Base-by-base conservation (phyloP, 1,284 basidiomycete species). In the Agroathelia rolfsii region DNA sequence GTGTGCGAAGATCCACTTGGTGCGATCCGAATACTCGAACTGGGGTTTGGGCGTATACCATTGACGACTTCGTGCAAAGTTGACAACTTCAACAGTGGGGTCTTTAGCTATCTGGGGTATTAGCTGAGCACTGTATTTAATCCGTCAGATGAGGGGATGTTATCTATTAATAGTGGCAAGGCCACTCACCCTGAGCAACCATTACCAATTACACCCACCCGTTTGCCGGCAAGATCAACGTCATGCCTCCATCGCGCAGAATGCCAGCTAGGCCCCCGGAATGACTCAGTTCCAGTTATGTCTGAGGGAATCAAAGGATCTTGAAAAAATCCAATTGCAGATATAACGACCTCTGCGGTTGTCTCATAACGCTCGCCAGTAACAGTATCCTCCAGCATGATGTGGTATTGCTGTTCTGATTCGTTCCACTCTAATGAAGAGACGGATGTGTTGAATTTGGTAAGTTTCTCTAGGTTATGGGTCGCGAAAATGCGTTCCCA, bases 151-250 rank as follows among this genome's bases (percentile, higher is more conserved):
- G 18, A 36, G 35, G 23, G 28, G 37, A 41, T 25, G 31, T 40
- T 33, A 35, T 26, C 37, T 37, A 40, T 35, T 25, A 26, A 8
- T 24, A n/a, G n/a, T n/a, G n/a, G n/a, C n/a, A n/a, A 29, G 20
- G 41, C 26, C 35, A 55, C 59, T 50, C 49, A 66, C 72, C 62
- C 64, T 45, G 74, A 66, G 52, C 70, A 75, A 3, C 75, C 77
- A 43, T 76, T 76, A 13, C 76, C 77, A 44, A 79, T 66, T 11
- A 80, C 66, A 3, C 66, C 74, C 2, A 78, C 64, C 18, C 60
- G 55, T 49, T 76, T 75, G 8, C 63, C 66, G 32, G 53, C 53
- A 34, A 76, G 50, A 29, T 64, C 50, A 15, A 77, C 60, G 40
- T 68, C 65, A 36, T 74, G 69, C 28, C 63, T 55, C 73, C 75